Percentiles rank a stretch among this genome's conserved stretches.
phyloP scores from a whole-genome alignment of 805 yeast species.

The Ogataea ramenticola region DNA sequence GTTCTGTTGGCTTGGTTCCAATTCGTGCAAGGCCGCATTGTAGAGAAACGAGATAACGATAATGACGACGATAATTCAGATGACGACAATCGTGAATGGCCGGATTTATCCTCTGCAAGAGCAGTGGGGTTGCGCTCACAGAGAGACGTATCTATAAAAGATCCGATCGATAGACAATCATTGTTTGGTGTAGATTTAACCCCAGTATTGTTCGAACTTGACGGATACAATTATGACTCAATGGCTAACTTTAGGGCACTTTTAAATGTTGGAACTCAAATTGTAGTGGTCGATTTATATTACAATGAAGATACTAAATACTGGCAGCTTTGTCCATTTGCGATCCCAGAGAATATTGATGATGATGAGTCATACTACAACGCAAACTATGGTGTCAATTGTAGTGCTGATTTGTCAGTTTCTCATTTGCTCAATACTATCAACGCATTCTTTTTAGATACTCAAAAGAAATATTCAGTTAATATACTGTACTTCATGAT shows the following conservation, averaged over 20 bases:
- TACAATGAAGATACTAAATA: constrained; percentile 37
- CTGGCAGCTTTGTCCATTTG: constrained; percentile 55
- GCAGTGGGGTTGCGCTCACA: constrained; percentile 36
- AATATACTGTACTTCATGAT: constrained; percentile 35
- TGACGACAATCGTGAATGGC: constrained; percentile 21
- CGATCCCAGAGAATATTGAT: not conserved
- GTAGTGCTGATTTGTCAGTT: not conserved
- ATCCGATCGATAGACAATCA: constrained; percentile 32
- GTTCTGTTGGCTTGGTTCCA: not conserved
- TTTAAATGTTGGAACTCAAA: constrained; percentile 37
- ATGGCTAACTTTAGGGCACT: constrained; percentile 22
- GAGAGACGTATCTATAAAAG: constrained; percentile 36
- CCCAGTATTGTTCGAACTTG: constrained; percentile 22
- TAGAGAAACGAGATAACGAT: not conserved
- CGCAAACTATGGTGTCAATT: not conserved
- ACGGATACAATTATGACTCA: constrained; percentile 26
- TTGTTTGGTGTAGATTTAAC: constrained; percentile 33
- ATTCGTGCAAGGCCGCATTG: not conserved
- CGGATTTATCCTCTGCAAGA: constrained; percentile 20
- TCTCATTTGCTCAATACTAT: constrained; percentile 22
- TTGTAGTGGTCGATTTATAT: constrained; percentile 47
- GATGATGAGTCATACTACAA: too few relatives aligned
- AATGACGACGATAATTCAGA: not conserved
- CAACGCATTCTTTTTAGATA: constrained; percentile 26
- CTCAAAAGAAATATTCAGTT: constrained; percentile 41